These are phyloP conservation scores for Pseudomassariella vexata DNA, from an alignment of 2,329 filamentous ascomycete species.

Conservation along the genomic window DNA sequence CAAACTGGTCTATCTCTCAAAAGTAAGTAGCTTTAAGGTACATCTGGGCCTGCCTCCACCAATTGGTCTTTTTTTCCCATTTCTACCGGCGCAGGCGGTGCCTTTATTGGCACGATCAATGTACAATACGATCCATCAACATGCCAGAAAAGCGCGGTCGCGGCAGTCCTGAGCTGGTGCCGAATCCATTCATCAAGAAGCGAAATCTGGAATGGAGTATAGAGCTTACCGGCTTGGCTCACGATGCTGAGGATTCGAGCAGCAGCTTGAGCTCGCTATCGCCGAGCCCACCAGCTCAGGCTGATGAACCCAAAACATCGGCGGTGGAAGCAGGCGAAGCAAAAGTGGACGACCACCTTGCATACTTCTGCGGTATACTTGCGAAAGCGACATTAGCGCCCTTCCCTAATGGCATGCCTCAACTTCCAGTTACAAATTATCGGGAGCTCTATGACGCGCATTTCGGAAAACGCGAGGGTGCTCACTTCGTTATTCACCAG, in stretches of 20 bases:
- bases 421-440: slow-evolving; percentile 29
- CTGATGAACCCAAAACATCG: slow-evolving; percentile 18
- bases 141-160: slow-evolving; percentile 24
- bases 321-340: slow-evolving; percentile 34
- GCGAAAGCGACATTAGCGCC: slow-evolving; percentile 16
- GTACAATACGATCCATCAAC: too few species aligned
- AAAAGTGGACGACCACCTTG: slow-evolving; percentile 31
- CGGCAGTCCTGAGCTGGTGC: slow-evolving; percentile 27
- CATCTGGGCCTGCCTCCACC: too few species aligned
- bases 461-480: slow-evolving; percentile 24
- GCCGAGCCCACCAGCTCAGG: not conserved
- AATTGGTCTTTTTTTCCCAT: too few species aligned
- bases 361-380: slow-evolving; percentile 30
- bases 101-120: too few species aligned
- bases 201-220: slow-evolving; percentile 38
- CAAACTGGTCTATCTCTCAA: too few species aligned
- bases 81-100: too few species aligned
- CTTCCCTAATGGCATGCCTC: slow-evolving; percentile 17
- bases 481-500: slow-evolving; percentile 66
- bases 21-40: too few species aligned
- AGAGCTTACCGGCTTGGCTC: slow-evolving; percentile 12
- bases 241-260: not conserved
- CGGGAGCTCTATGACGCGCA: slow-evolving; percentile 29
- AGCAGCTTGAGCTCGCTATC: not conserved
- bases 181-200: slow-evolving; percentile 42